Conservation (phyloP, 768 basidiomycete species). For the Tricholoma sp. region DNA sequence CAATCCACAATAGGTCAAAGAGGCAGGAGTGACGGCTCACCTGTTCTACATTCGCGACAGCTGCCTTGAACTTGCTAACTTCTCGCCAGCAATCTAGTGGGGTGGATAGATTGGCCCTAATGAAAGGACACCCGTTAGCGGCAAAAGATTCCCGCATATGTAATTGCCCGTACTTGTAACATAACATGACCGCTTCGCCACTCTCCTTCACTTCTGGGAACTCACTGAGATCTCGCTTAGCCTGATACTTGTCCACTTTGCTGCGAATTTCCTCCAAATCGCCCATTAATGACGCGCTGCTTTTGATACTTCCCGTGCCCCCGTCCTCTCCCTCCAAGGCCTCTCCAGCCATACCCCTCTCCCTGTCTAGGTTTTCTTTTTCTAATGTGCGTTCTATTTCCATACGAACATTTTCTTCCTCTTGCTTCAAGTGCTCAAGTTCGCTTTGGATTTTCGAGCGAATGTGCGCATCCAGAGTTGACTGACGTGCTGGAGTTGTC, state of each 20-base stretch:
- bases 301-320: constrained; percentile 42
- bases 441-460: constrained; percentile 69
- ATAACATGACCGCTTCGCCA: constrained; percentile 60
- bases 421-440: constrained; percentile 55
- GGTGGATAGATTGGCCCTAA: constrained; percentile 42
- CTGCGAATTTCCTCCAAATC: constrained; percentile 72
- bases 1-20: constrained; percentile 4
- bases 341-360: constrained; percentile 48
- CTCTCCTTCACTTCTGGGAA: constrained; percentile 53
- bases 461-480: constrained; percentile 68
- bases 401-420: constrained; percentile 64
- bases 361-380: constrained; percentile 83
- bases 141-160: background rate
- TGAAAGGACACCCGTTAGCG: constrained; percentile 16
- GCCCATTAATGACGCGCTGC: constrained; percentile 58
- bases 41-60: constrained; percentile 66
- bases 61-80: constrained; percentile 63
- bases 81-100: constrained; percentile 74
- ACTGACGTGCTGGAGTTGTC: constrained; percentile 65
- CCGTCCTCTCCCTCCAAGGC: constrained; percentile 10
- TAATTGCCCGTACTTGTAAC: constrained; percentile 56
- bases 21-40: constrained; percentile 31
- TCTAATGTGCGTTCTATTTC: constrained; percentile 79
- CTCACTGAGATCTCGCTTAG: constrained; percentile 47
- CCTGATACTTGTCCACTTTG: constrained; percentile 69